phyloP scores from a whole-genome alignment of 2,329 filamentous ascomycete genomes.

The Fonsecaea monophora region DNA sequence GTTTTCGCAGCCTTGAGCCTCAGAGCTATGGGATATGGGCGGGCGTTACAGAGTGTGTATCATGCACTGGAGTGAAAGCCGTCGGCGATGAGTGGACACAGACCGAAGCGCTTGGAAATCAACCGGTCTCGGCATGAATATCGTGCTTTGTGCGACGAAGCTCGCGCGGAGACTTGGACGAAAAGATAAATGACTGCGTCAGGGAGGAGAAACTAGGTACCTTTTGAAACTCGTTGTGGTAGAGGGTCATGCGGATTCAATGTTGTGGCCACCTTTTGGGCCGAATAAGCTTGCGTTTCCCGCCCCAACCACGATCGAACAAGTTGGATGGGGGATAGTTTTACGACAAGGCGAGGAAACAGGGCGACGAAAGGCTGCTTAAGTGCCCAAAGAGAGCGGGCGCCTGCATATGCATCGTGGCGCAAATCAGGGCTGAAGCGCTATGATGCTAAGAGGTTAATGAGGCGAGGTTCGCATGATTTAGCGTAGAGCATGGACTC shows the following conservation, averaged over 20 bases:
- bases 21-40: background rate
- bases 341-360: conserved; percentile 1
- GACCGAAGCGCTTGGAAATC: background rate
- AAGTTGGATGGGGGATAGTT: background rate
- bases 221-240: conserved; percentile 2
- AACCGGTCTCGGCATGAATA: background rate
- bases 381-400: conserved; percentile 8
- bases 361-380: conserved; percentile 14
- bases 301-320: background rate
- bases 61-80: background rate
- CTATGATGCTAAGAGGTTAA: background rate
- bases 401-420: conserved; percentile 20
- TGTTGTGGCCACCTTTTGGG: background rate
- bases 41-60: background rate
- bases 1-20: background rate
- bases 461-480: conserved; percentile 9
- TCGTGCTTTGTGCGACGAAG: background rate
- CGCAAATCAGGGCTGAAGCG: background rate
- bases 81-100: background rate
- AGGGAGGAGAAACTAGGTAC: conserved; percentile 14
- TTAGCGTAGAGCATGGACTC: background rate
- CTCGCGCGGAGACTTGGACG: conserved; percentile 1
- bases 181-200: background rate
- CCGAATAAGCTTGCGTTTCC: conserved; percentile 3
- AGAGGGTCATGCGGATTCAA: conserved; percentile 15